Percentiles rank a stretch among this genome's conserved stretches.
These are phyloP conservation scores for Halenospora varia DNA, from an alignment of 495 filamentous ascomycete genomes.

Conservation along the genomic window DNA sequence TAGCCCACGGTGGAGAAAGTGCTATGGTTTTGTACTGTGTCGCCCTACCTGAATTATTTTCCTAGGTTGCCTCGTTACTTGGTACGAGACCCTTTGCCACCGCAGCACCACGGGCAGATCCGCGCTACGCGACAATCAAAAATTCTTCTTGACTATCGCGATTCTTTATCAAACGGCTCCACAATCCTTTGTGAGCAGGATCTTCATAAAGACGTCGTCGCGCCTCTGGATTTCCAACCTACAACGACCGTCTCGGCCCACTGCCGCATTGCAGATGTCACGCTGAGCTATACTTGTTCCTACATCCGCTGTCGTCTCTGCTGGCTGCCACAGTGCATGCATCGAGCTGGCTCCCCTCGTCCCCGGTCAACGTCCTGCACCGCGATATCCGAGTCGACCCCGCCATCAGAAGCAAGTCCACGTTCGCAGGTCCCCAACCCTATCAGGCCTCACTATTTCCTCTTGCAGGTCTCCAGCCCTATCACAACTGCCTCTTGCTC, in stretches of 20 bases:
- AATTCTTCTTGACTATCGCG: background rate
- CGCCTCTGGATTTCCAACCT: too few species aligned
- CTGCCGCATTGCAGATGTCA: background rate
- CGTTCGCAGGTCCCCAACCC: background rate
- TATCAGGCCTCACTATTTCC: too few species aligned
- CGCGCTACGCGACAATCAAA: background rate
- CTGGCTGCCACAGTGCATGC: background rate
- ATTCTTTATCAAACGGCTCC: background rate
- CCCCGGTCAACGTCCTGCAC: background rate
- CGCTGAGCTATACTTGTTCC: too few species aligned
- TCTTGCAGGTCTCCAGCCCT: too few species aligned
- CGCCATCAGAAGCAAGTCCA: constrained; percentile 2
- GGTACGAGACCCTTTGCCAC: too few species aligned
- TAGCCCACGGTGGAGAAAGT: too few species aligned
- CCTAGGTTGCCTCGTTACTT: too few species aligned
- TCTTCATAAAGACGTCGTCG: too few species aligned
- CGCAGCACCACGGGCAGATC: background rate
- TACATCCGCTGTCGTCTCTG: too few species aligned
- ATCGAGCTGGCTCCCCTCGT: background rate
- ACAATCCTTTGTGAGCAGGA: background rate
- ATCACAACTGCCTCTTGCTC: too few species aligned
- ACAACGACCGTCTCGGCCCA: background rate
- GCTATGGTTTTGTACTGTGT: too few species aligned
- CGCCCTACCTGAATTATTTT: too few species aligned
- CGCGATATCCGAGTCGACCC: background rate